Evolutionary conservation across 2,329 filamentous ascomycete genomes (phyloP), one percentile per base, ranked within the genome.

Genomic region (Penicillium sp.): DNA sequence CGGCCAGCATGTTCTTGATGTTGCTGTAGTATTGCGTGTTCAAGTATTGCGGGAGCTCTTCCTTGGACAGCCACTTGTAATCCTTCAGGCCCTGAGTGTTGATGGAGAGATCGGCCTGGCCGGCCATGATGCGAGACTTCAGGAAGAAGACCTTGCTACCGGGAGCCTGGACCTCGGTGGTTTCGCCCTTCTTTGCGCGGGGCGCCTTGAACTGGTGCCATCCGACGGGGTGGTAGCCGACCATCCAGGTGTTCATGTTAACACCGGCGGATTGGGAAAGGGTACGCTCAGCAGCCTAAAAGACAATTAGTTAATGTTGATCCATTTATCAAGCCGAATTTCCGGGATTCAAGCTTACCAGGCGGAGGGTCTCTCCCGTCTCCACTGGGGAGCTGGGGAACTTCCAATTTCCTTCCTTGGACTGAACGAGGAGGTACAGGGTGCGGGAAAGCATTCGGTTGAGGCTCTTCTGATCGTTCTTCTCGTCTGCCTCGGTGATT

Each of bases 191-290:
- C 46, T 54, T 49, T 9, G 63, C 74, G 69, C 64, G 74, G 71
- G 69, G 79, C 65, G 66, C 73, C 59, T 85, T 77, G 57, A 78
- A 78, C 62, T 90, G 81, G 68, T 89, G 77, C 76, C 97, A 89
- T 24, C 92, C 93, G 55, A 97, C 84, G 10, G 94, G 94, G 55
- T 89, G 89, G 66, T 92, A 92, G 57, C 92, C 93, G 48, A 99
- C 90, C 64, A 97, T 85, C 92, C 94, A 99, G 52, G 92, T 97
- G 80, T 97, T 97, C 92, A 99, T 97, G 81, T 99, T 95, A 57
- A 90, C 78, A 55, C 94, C 94, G 9, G 88, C 92, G 3, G 91
- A 81, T 66, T 90, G 82, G 49, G 87, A 81, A 22, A 97, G 81
- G 51, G 92, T 86, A 56, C 92, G 85, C 70, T 91, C 85, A 36